These are phyloP conservation scores for Colletotrichum plurivorum DNA, from an alignment of 2,329 filamentous ascomycete genomes.

Conservation along the genomic window DNA sequence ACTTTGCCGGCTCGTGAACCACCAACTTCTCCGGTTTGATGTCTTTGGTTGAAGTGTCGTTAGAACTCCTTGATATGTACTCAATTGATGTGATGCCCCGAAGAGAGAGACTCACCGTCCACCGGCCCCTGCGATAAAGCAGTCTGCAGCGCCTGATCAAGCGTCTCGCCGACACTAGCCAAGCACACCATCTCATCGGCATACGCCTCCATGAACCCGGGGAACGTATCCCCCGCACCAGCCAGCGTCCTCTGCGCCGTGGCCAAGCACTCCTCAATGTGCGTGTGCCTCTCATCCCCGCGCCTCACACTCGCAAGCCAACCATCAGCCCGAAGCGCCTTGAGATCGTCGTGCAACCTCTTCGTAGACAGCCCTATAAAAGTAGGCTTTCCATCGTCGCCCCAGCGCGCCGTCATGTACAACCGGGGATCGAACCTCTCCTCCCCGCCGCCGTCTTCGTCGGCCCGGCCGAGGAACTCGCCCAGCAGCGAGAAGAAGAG, in stretches of 20 bases:
- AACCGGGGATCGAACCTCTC: background rate
- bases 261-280: conserved; percentile 9
- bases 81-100: background rate
- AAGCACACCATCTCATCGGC: conserved; percentile 21
- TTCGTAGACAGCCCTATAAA: conserved; percentile 2
- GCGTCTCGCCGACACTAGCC: conserved; percentile 26
- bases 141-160: conserved; percentile 21
- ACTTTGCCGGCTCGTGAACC: conserved; percentile 13
- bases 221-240: background rate
- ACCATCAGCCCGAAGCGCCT: background rate
- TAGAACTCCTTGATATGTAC: background rate
- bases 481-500: conserved; percentile 15
- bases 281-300: conserved; percentile 5
- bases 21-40: background rate
- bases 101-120: conserved; percentile 5
- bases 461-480: background rate
- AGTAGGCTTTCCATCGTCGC: background rate
- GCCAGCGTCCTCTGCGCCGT: background rate
- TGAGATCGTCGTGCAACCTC: conserved; percentile 18
- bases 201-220: conserved; percentile 5
- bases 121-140: conserved; percentile 21
- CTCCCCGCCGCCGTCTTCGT: no score
- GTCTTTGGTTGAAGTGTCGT: background rate
- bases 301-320: background rate
- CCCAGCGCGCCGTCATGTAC: conserved; percentile 1